These are phyloP conservation scores for Colletotrichum sp. DNA, from an alignment of 2,329 filamentous ascomycete species.

Conservation along the genomic window DNA sequence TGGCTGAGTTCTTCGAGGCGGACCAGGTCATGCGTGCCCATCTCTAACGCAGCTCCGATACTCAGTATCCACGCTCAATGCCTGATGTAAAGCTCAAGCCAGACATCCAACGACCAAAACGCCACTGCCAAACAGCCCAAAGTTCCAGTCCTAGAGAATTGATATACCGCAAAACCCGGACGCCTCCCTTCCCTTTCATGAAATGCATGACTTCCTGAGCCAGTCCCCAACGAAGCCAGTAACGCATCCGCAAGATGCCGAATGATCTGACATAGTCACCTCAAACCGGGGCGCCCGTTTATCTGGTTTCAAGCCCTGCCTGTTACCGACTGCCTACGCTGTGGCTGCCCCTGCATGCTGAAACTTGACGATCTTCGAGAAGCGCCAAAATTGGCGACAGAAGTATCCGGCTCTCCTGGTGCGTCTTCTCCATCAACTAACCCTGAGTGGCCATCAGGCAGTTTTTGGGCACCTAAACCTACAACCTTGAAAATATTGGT, in stretches of 20 bases:
- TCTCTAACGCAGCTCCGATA: neutral
- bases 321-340: constrained; percentile 51
- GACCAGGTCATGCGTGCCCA: neutral
- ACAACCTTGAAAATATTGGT: constrained; percentile 69
- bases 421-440: constrained; percentile 58
- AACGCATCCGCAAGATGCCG: neutral
- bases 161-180: neutral
- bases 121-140: neutral
- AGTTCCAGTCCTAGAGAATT: neutral
- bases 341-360: constrained; percentile 42
- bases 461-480: constrained; percentile 60
- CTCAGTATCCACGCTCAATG: neutral
- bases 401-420: constrained; percentile 60
- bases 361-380: constrained; percentile 51
- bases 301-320: constrained; percentile 44
- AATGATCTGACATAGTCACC: neutral
- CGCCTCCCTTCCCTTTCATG: neutral
- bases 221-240: neutral
- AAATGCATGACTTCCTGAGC: neutral
- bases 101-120: neutral
- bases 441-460: constrained; percentile 54
- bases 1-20: neutral
- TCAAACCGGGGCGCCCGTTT: neutral
- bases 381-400: constrained; percentile 39
- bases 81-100: neutral